Evolutionary conservation across 192 early-diverging fungal species (phyloP), one percentile per base, ranked within the genome.

Genomic region (Mortierella antarctica): DNA sequence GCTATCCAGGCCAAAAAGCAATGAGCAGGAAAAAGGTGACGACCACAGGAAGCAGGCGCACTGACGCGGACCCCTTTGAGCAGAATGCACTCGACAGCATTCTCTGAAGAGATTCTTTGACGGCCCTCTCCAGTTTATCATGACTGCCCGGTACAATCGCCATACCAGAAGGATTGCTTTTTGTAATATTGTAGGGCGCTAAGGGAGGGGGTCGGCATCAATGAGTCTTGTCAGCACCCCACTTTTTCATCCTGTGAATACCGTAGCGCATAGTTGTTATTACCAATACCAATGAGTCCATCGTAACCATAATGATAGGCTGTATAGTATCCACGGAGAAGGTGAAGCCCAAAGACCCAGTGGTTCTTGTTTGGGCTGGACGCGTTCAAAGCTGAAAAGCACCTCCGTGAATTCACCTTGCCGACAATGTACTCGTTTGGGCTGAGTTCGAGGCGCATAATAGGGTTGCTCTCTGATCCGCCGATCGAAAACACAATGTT

Each of bases 241-340:
- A 31, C n/a, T n/a, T n/a, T n/a, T n/a, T n/a, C 9, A 18, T 21
- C 13, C 13, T 56, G 20, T 20, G n/a, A 56, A 21, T 56, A 56
- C 7, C 2, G n/a, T 18, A 56, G 54, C 54, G 21, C 18, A 21
- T n/a, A 21, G 2, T 21, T 12, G 9, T 1, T 7, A 53, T 39
- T 75, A 75, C 73, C 58, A 1, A 75, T 62, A 15, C 74, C 74
- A n/a, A 76, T 39, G 9, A 76, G 59, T 6, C 74, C 60, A 58
- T 65, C 3, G 55, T 62, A 69, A 15, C 41, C 74, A 17, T 69
- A 76, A 39, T 76, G 74, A 42, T 76, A 76, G 18, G 64, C 66
- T 1, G 74, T 76, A 55, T 76, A 76, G 53, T 57, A 76, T 4
- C 54, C 49, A 40, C 54, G 59, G 4, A 76, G 47, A 11, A 76